Evolutionary conservation across 805 yeast genomes (phyloP).

Genomic region (Saturnispora mendoncae): DNA sequence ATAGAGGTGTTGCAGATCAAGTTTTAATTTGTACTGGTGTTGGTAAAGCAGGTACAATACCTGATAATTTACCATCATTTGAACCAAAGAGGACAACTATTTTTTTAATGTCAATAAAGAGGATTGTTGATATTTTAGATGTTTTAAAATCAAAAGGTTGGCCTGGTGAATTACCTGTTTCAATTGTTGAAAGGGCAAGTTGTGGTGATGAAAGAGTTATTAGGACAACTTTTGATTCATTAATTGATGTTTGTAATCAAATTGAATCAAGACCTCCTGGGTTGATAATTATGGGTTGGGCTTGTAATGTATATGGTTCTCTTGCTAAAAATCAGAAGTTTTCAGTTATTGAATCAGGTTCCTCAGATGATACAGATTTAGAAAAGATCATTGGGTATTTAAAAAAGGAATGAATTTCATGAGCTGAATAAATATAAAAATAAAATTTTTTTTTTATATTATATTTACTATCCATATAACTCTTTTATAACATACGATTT

Average conservation of each 20-base stretch:
- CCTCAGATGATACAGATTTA: slow-evolving; percentile 10
- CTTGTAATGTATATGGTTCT: slow-evolving; percentile 39
- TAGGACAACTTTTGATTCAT: slow-evolving; percentile 57
- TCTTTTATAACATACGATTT: slow-evolving; percentile 2
- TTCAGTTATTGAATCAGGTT: slow-evolving; percentile 19
- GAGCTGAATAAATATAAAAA: background rate
- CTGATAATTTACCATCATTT: slow-evolving; percentile 61
- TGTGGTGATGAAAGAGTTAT: slow-evolving; percentile 89
- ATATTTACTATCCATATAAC: background rate
- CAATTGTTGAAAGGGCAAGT: slow-evolving; percentile 83
- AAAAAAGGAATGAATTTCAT: slow-evolving; percentile 3
- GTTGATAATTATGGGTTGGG: slow-evolving; percentile 67
- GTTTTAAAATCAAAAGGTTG: slow-evolving; percentile 43
- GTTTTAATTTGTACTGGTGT: slow-evolving; percentile 91
- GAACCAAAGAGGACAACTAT: slow-evolving; percentile 69
- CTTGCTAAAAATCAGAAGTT: slow-evolving; percentile 18
- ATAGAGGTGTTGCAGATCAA: slow-evolving; percentile 86
- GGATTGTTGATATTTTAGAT: slow-evolving; percentile 51
- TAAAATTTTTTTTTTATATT: background rate
- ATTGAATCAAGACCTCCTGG: slow-evolving; percentile 93
- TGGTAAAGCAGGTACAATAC: slow-evolving; percentile 78
- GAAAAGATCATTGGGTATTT: slow-evolving; percentile 11
- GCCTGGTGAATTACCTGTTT: slow-evolving; percentile 68
- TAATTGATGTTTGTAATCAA: slow-evolving; percentile 64
- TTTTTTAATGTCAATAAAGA: slow-evolving; percentile 83